A percentile compares a stretch with the other conserved stretches of the same genome.
Evolutionary conservation across 495 filamentous ascomycete species (phyloP).

Genomic region (Aspergillus funiculosus): DNA sequence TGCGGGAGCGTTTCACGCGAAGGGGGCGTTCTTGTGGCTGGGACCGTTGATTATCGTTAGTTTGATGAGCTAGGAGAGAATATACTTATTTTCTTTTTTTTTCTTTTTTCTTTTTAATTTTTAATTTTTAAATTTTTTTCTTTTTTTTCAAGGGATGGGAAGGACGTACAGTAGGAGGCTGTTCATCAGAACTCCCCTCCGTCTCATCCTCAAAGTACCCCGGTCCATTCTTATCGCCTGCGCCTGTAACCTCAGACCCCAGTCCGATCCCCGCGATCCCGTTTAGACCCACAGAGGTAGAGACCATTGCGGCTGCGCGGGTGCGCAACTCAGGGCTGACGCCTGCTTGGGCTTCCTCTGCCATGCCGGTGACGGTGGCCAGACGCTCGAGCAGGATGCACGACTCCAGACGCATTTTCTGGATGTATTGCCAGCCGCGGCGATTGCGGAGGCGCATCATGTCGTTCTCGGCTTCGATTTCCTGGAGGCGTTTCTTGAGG

Average conservation of each 20-base stretch:
- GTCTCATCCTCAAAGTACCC: slow-evolving; percentile 41
- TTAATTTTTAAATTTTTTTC: background rate
- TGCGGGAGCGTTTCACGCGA: slow-evolving; percentile 74
- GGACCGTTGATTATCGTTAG: too few relatives aligned
- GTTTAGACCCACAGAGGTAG: slow-evolving; percentile 24
- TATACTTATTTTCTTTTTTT: background rate
- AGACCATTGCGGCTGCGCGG: slow-evolving; percentile 33
- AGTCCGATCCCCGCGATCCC: slow-evolving; percentile 12
- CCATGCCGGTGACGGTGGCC: slow-evolving; percentile 75
- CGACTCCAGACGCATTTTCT: slow-evolving; percentile 87
- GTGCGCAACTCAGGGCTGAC: slow-evolving; percentile 34
- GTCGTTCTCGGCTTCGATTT: slow-evolving; percentile 87
- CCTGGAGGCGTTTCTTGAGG: slow-evolving; percentile 80
- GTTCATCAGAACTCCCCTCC: slow-evolving; percentile 46
- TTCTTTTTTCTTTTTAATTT: background rate
- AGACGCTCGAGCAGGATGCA: slow-evolving; percentile 87
- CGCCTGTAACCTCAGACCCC: slow-evolving; percentile 19
- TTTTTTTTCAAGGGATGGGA: background rate
- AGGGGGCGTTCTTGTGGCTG: slow-evolving; percentile 89
- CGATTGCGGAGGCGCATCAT: slow-evolving; percentile 66
- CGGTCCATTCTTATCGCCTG: slow-evolving; percentile 22
- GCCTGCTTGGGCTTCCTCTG: slow-evolving; percentile 38
- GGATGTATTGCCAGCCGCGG: slow-evolving; percentile 75
- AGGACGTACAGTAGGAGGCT: slow-evolving; percentile 40
- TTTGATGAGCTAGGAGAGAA: slow-evolving; percentile 1